Conservation (phyloP, 192 early-diverging fungal species). For the Borealophlyctis nickersoniae region DNA sequence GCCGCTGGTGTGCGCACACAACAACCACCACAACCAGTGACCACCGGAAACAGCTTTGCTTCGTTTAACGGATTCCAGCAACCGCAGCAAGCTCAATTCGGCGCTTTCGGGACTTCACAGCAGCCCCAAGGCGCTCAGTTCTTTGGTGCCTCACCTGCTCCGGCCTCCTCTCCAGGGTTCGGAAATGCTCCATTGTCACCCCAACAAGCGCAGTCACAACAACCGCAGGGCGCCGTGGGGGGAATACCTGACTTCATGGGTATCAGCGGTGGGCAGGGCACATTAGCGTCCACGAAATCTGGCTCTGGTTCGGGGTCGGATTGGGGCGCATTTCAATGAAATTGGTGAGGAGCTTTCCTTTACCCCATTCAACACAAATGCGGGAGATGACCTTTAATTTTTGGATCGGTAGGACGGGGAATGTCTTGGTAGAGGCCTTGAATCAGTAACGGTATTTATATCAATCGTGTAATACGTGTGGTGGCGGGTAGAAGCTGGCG, state of each 20-base stretch:
- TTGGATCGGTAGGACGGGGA: neutral
- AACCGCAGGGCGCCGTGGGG: constrained; percentile 11
- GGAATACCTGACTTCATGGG: constrained; percentile 40
- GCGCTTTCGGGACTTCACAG: constrained; percentile 9
- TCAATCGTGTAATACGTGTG: neutral
- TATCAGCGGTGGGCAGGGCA: constrained; percentile 4
- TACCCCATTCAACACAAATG: neutral
- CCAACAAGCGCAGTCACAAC: neutral
- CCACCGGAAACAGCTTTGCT: too few species aligned
- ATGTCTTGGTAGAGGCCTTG: neutral
- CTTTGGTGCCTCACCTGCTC: neutral
- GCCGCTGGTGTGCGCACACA: constrained; percentile 6
- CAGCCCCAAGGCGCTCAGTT: constrained; percentile 10
- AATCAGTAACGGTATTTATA: neutral
- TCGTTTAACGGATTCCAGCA: too few species aligned
- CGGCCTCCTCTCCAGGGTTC: too few species aligned
- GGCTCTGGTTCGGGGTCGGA: constrained; percentile 13
- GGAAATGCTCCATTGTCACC: neutral
- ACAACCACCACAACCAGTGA: constrained; percentile 19
- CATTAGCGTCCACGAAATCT: neutral
- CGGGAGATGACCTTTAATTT: neutral
- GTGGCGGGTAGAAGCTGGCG: too few species aligned
- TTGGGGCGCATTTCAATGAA: constrained; percentile 44
- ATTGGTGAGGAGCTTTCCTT: too few species aligned
- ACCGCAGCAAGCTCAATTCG: constrained; percentile 1